A percentile compares a stretch with the other conserved stretches of the same genome.
These are phyloP conservation scores for Calophaca sinica DNA, from an alignment of 306 rosid genomes.

Conservation along the genomic window DNA sequence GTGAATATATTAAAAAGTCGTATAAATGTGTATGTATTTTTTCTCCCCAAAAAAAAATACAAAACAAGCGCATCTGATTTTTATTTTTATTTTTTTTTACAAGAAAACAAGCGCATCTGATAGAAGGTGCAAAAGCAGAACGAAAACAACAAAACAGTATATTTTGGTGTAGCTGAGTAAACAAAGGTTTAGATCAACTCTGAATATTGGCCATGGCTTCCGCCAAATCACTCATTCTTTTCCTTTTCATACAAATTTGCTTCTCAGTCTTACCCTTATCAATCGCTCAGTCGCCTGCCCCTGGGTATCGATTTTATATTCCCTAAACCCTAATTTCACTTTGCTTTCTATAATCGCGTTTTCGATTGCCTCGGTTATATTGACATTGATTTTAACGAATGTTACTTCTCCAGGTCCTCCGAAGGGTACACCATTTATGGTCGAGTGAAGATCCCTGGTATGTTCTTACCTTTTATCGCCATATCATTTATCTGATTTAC, in stretches of 20 bases:
- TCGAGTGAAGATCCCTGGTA: conserved; percentile 88
- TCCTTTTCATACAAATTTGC: conserved; percentile 57
- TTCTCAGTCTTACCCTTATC: conserved; percentile 61
- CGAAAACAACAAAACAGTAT: background rate
- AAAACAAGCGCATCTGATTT: too few relatives aligned
- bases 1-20: too few relatives aligned
- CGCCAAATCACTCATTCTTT: conserved; percentile 53
- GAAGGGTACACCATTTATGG: conserved; percentile 89
- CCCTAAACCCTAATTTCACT: conserved; percentile 36
- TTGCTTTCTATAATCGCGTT: background rate
- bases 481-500: conserved; percentile 18
- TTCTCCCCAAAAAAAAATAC: too few relatives aligned
- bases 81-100: too few relatives aligned
- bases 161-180: conserved; percentile 36
- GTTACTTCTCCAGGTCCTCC: conserved; percentile 54
- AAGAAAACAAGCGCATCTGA: background rate
- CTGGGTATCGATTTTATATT: conserved; percentile 63
- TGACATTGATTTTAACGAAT: conserved; percentile 23
- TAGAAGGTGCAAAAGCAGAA: background rate
- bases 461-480: conserved; percentile 38
- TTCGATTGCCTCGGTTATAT: conserved; percentile 8
- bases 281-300: conserved; percentile 61
- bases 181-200: conserved; percentile 43
- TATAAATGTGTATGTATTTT: too few relatives aligned
- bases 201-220: conserved; percentile 41